Percentiles rank a stretch among this genome's conserved stretches.
Conservation (phyloP, 2,329 filamentous ascomycete genomes). For the Pseudogymnoascus sp. region DNA sequence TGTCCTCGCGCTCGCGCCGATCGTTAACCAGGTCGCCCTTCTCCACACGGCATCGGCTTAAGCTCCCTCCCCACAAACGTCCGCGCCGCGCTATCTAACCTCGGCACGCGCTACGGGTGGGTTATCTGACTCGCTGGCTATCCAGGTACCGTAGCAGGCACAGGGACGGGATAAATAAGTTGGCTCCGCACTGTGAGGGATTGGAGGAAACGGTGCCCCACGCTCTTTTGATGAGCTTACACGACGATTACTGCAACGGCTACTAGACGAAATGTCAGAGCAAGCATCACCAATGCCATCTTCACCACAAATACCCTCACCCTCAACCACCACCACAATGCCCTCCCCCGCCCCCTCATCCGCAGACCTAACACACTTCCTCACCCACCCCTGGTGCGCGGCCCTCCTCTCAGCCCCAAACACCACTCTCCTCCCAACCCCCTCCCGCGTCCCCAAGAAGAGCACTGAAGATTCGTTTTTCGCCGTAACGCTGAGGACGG, state of each 20-base stretch:
- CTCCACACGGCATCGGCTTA: background rate
- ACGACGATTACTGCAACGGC: too few relatives aligned
- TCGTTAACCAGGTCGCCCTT: background rate
- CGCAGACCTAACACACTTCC: constrained; percentile 28
- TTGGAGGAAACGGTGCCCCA: background rate
- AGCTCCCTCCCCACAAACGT: background rate
- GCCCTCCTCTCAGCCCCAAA: constrained; percentile 37
- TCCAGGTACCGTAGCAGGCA: too few relatives aligned
- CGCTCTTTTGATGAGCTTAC: background rate
- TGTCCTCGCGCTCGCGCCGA: background rate
- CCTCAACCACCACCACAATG: background rate
- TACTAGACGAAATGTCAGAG: too few relatives aligned
- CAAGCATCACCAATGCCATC: background rate
- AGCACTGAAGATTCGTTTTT: constrained; percentile 47
- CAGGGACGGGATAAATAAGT: too few relatives aligned
- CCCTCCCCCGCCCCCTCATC: background rate
- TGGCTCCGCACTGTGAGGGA: too few relatives aligned
- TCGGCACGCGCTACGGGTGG: background rate
- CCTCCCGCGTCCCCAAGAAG: constrained; percentile 35
- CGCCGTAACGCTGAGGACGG: constrained; percentile 46
- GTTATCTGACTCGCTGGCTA: too few relatives aligned
- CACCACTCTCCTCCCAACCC: constrained; percentile 36
- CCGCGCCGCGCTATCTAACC: background rate
- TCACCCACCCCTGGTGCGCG: constrained; percentile 44
- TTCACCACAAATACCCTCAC: background rate